phyloP scores from a whole-genome alignment of 768 basidiomycete species.

The Amanita fuliginea region DNA sequence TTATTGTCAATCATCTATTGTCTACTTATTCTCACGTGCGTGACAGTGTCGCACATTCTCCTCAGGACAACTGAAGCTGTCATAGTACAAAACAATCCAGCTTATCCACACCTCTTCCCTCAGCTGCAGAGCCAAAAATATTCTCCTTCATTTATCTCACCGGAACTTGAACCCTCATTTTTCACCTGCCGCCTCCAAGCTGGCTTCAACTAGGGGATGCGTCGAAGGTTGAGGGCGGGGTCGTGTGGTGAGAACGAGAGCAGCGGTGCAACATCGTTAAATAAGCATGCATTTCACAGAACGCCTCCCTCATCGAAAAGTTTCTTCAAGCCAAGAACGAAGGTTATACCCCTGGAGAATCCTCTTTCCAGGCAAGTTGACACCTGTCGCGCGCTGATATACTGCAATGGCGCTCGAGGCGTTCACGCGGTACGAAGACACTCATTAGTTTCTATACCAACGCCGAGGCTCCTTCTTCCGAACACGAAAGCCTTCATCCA shows the following conservation, averaged over 20 bases:
- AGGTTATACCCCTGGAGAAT: slow-evolving; percentile 17
- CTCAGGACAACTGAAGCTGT: too few species aligned
- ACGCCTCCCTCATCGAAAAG: slow-evolving; percentile 12
- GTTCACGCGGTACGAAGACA: slow-evolving; percentile 11
- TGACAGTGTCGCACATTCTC: too few species aligned
- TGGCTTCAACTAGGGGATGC: too few species aligned
- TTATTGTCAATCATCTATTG: too few species aligned
- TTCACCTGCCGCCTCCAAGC: slow-evolving; percentile 22
- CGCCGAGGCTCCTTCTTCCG: too few species aligned
- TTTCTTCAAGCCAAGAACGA: slow-evolving; percentile 14
- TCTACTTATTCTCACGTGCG: too few species aligned
- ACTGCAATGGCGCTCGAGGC: slow-evolving; percentile 17
- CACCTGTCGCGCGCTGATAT: slow-evolving; percentile 20
- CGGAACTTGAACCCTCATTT: slow-evolving; percentile 19
- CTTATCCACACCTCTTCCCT: background rate
- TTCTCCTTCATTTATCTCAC: background rate
- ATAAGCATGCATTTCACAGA: slow-evolving; percentile 24
- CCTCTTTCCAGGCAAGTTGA: slow-evolving; percentile 26
- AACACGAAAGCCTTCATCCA: slow-evolving; percentile 11
- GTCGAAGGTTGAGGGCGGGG: too few species aligned
- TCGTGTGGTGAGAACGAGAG: too few species aligned
- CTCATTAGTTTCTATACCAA: background rate
- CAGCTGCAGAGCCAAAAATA: background rate
- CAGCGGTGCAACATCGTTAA: too few species aligned
- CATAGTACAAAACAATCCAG: too few species aligned